Conservation (phyloP, 306 rosid genomes). For the Medicago lupulina region DNA sequence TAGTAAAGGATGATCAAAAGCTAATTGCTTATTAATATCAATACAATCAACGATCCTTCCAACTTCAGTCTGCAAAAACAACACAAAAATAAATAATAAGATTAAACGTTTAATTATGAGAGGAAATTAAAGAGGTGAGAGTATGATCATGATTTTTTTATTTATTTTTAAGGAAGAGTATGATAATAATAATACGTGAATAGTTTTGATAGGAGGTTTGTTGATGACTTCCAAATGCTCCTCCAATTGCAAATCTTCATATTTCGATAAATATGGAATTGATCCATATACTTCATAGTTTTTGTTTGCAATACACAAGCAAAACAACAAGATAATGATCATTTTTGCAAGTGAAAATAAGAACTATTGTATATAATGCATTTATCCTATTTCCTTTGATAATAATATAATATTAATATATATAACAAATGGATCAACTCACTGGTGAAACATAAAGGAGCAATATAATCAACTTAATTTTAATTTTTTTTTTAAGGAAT, state of each 20-base stretch:
- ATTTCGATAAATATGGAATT: slow-evolving; percentile 14
- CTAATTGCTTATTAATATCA: slow-evolving; percentile 37
- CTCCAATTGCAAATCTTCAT: slow-evolving; percentile 35
- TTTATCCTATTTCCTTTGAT: too few relatives aligned
- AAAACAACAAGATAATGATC: neutral
- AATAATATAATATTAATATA: too few relatives aligned
- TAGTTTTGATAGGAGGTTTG: slow-evolving; percentile 36
- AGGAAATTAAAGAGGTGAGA: neutral
- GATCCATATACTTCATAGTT: slow-evolving; percentile 1
- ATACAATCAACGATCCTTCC: slow-evolving; percentile 38
- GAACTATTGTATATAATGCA: too few relatives aligned
- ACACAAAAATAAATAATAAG: too few relatives aligned
- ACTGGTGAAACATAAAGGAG: too few relatives aligned
- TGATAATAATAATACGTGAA: slow-evolving; percentile 19
- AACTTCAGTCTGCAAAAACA: neutral
- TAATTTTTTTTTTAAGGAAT: too few relatives aligned
- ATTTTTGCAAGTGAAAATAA: neutral
- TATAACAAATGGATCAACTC: too few relatives aligned
- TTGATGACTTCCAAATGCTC: slow-evolving; percentile 31
- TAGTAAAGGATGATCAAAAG: slow-evolving; percentile 40
- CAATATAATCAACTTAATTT: too few relatives aligned
- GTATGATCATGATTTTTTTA: too few relatives aligned
- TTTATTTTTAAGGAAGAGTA: neutral
- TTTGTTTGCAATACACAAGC: neutral
- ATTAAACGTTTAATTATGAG: too few relatives aligned